These are phyloP conservation scores for Diversispora eburnea DNA, from an alignment of 192 early-diverging fungal genomes.

Conservation along the genomic window DNA sequence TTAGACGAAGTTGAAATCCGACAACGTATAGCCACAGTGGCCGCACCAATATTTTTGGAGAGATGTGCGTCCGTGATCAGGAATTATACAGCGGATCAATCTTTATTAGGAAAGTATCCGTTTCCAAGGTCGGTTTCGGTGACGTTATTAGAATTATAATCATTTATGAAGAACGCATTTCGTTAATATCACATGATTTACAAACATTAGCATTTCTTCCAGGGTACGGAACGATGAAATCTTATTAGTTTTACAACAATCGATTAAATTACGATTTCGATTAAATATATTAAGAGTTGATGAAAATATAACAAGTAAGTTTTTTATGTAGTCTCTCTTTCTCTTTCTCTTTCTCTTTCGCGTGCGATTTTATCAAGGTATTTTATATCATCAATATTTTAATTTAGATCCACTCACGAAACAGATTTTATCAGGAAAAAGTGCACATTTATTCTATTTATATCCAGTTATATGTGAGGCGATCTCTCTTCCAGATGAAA, in stretches of 20 bases:
- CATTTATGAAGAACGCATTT: slow-evolving; percentile 26
- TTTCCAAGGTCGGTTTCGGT: slow-evolving; percentile 57
- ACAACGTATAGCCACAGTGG: slow-evolving; percentile 57
- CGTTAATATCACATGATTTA: slow-evolving; percentile 17
- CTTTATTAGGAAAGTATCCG: slow-evolving; percentile 62
- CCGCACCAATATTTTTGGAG: slow-evolving; percentile 60
- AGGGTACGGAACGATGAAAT: slow-evolving; percentile 63
- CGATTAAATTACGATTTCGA: slow-evolving; percentile 48
- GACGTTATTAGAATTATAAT: slow-evolving; percentile 27
- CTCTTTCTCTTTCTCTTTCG: no score
- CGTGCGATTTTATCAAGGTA: not conserved
- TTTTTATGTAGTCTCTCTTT: not conserved
- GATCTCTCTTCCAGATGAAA: slow-evolving; percentile 47
- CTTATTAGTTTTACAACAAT: slow-evolving; percentile 46
- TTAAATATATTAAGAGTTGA: slow-evolving; percentile 39
- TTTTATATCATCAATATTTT: slow-evolving; percentile 2
- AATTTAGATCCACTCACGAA: slow-evolving; percentile 31
- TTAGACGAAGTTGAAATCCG: slow-evolving; percentile 34
- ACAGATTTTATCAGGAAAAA: slow-evolving; percentile 52
- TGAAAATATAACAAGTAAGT: slow-evolving; percentile 40
- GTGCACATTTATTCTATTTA: slow-evolving; percentile 67
- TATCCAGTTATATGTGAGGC: slow-evolving; percentile 62
- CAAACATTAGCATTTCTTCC: slow-evolving; percentile 20
- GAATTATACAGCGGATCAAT: slow-evolving; percentile 62
- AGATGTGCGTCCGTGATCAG: slow-evolving; percentile 56